Conservation (phyloP, 208 protist genomes). For the Wallacemonas collosoma region DNA sequence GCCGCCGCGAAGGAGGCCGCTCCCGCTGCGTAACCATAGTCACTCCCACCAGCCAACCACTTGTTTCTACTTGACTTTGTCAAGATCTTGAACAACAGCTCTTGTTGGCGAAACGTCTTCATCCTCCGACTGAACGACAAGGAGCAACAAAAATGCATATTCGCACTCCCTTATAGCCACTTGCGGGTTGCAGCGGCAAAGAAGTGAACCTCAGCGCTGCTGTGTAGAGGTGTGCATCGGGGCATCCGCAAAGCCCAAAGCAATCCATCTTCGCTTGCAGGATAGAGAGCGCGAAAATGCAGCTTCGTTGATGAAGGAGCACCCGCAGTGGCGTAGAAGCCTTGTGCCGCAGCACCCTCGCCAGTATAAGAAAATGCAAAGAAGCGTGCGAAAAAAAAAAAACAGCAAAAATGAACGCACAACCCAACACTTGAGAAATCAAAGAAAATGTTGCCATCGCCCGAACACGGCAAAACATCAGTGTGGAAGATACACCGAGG, state of each 20-base stretch:
- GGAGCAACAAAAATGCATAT: background rate
- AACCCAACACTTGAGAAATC: slow-evolving; percentile 13
- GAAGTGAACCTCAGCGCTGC: background rate
- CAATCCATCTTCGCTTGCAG: background rate
- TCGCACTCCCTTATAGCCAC: background rate
- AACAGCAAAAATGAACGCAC: background rate
- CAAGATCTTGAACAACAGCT: background rate
- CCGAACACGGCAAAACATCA: slow-evolving; percentile 16
- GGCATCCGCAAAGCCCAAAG: background rate
- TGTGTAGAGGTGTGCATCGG: no score
- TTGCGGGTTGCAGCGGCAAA: slow-evolving; percentile 6
- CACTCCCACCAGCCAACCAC: background rate
- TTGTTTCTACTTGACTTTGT: slow-evolving; percentile 15
- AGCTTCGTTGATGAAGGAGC: background rate
- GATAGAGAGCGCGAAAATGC: background rate
- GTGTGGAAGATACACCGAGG: slow-evolving; percentile 2
- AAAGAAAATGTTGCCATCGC: slow-evolving; percentile 9
- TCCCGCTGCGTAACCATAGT: slow-evolving; percentile 14
- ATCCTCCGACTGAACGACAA: background rate
- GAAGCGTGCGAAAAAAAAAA: background rate
- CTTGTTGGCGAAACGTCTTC: slow-evolving; percentile 2
- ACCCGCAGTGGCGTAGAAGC: background rate
- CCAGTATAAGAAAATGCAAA: background rate
- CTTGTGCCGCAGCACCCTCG: background rate
- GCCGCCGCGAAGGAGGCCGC: slow-evolving; percentile 24